phyloP scores from a whole-genome alignment of 1,139 yeast genomes.

The Hemisphaericaspora xylofermentans region DNA sequence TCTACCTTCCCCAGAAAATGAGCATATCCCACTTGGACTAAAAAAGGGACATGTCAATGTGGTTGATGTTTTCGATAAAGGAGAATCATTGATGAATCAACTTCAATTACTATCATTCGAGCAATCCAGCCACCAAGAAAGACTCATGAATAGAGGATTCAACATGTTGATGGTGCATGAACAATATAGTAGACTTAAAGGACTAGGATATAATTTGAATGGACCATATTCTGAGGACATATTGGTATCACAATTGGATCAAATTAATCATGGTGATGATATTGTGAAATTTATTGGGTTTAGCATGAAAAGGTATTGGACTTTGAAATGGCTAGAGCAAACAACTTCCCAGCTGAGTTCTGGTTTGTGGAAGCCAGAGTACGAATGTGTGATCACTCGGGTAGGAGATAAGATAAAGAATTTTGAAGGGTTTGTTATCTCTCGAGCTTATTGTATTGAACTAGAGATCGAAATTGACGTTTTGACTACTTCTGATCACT shows the following conservation, averaged over 20 bases:
- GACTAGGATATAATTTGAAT: constrained; percentile 34
- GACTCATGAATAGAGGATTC: background rate
- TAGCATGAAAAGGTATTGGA: constrained; percentile 23
- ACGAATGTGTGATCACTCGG: constrained; percentile 30
- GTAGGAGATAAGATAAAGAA: constrained; percentile 18
- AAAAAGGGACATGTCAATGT: constrained; percentile 29
- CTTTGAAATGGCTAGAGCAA: constrained; percentile 26
- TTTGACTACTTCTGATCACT: constrained; percentile 17
- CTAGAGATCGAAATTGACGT: constrained; percentile 49
- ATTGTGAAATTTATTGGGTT: constrained; percentile 18
- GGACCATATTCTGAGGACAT: constrained; percentile 27
- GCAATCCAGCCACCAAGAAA: constrained; percentile 5
- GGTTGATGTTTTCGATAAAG: constrained; percentile 20
- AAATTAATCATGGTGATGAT: constrained; percentile 17
- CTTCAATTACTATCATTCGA: constrained; percentile 30
- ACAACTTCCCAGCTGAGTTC: constrained; percentile 8
- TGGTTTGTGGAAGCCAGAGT: constrained; percentile 8
- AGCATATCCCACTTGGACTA: constrained; percentile 28
- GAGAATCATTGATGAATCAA: constrained; percentile 36
- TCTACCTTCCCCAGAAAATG: constrained; percentile 3
- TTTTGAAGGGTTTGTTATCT: constrained; percentile 13
- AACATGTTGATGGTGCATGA: constrained; percentile 3
- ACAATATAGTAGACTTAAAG: constrained; percentile 28
- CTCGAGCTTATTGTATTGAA: constrained; percentile 44
- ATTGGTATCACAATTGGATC: constrained; percentile 18